These are phyloP conservation scores for Kalanchoe fedtschenkoi DNA, from an alignment of 164 flowering plant genomes.

Conservation along the genomic window DNA sequence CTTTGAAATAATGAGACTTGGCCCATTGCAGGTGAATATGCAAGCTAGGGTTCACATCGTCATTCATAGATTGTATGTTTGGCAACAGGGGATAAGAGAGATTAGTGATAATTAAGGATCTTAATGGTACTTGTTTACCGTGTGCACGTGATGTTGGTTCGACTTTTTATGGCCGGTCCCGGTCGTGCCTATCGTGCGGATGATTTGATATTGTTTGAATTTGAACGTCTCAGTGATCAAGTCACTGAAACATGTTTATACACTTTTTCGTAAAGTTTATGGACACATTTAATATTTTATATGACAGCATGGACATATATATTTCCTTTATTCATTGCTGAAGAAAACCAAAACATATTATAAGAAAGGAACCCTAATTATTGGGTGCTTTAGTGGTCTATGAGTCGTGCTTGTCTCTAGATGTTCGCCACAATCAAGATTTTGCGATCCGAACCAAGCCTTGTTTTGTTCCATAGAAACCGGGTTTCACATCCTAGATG, in stretches of 20 bases:
- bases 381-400: not conserved
- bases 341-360: not conserved
- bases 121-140: not conserved
- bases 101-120: not conserved
- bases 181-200: not conserved
- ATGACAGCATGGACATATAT: not conserved
- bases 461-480: conserved; percentile 6
- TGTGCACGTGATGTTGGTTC: conserved; percentile 4
- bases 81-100: not conserved
- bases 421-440: not conserved
- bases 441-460: not conserved
- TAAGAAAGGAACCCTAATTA: not conserved
- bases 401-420: no score
- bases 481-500: conserved; percentile 3
- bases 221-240: no score
- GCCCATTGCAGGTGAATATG: no score
- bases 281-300: not conserved
- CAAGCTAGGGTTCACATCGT: no score
- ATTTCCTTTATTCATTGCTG: not conserved
- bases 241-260: no score
- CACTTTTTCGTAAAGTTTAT: no score
- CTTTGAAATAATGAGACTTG: no score
- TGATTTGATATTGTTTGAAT: not conserved
- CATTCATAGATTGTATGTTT: no score
- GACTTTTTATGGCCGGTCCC: not conserved